Evolutionary conservation across 2,329 filamentous ascomycete genomes (phyloP).

Genomic region (Cercospora citrullina): DNA sequence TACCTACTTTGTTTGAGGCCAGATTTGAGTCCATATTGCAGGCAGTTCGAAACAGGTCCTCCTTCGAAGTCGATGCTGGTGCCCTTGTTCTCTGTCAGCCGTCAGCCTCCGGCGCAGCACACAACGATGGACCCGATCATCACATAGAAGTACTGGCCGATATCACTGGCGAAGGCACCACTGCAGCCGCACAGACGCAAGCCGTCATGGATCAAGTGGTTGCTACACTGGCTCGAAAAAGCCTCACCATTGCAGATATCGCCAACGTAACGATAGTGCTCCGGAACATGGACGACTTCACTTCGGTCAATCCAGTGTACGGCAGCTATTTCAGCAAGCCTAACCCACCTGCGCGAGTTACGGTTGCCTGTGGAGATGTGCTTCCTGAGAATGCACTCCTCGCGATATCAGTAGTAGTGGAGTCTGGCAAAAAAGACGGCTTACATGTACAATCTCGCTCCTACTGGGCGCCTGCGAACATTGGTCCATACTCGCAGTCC

Average conservation of each 20-base stretch:
- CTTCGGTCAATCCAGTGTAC: slow-evolving; percentile 72
- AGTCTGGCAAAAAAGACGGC: slow-evolving; percentile 42
- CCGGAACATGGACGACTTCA: slow-evolving; percentile 77
- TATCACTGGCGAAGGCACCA: slow-evolving; percentile 39
- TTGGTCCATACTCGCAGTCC: slow-evolving; percentile 94
- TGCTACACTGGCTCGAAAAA: background rate
- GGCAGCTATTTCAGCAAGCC: slow-evolving; percentile 70
- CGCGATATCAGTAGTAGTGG: slow-evolving; percentile 56
- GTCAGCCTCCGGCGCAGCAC: background rate
- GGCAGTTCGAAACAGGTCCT: background rate
- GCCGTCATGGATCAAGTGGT: slow-evolving; percentile 43
- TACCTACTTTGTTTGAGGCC: slow-evolving; percentile 67
- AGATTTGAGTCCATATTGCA: slow-evolving; percentile 53
- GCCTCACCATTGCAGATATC: slow-evolving; percentile 34
- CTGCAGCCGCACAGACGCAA: slow-evolving; percentile 44
- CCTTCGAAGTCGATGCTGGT: background rate
- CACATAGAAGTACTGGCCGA: slow-evolving; percentile 25
- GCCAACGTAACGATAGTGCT: slow-evolving; percentile 65
- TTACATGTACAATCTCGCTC: slow-evolving; percentile 91
- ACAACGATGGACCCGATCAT: background rate
- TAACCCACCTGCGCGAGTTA: slow-evolving; percentile 83
- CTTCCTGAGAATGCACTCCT: slow-evolving; percentile 63
- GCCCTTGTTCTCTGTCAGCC: background rate
- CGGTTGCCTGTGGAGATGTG: slow-evolving; percentile 70
- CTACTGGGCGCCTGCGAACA: slow-evolving; percentile 98